Base-by-base conservation (phyloP, 2,329 filamentous ascomycete genomes). In the Colletotrichum sp. region DNA sequence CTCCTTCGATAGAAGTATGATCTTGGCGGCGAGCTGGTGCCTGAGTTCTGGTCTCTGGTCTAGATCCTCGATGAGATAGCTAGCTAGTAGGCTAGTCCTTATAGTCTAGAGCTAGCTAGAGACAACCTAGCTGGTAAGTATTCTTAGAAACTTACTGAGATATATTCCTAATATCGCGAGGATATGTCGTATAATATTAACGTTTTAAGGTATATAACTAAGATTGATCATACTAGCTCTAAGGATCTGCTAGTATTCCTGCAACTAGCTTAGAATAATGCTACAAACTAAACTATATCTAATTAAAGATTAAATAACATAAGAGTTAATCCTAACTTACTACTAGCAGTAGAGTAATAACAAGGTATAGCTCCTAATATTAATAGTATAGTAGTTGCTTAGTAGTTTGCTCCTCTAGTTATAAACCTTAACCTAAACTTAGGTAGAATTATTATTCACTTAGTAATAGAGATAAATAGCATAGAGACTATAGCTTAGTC, bases 1-100 rank as follows among this genome's bases (percentile, higher is more conserved):
- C 79, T 87, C 13, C 77, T 83, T 4, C 81, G 83, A 68, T 80
- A 81, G 72, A 80, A 81, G 9, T 81, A 79, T 25, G 78, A 80
- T 16, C 74, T 66, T 1, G 68, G 78, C 3, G 80, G 78, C 22
- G 60, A 11, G 1, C 55, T 84, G 6, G 55, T 74, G 2, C 61
- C 80, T 4, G 72, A 80, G 16, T 82, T 82, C 34, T 80, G 80
- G 80, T 69, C 76, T 8, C 63, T 82, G 11, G 71, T 79, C 0
- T 64, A 78, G 16, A 79, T 76, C 28, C 73, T 82, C 3, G 77
- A 81, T 8, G 75, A 77, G 8, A 79, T 82, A 71, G 76, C 79
- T 0, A 70, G 71, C 13, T 72, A 79, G 27, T 82, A 79, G 79
- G 69, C 70, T 9, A 79, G 79, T 6, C 71, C 60, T 11, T 71